Base-by-base conservation (phyloP, 805 yeast genomes). In the Candida berthetii region DNA sequence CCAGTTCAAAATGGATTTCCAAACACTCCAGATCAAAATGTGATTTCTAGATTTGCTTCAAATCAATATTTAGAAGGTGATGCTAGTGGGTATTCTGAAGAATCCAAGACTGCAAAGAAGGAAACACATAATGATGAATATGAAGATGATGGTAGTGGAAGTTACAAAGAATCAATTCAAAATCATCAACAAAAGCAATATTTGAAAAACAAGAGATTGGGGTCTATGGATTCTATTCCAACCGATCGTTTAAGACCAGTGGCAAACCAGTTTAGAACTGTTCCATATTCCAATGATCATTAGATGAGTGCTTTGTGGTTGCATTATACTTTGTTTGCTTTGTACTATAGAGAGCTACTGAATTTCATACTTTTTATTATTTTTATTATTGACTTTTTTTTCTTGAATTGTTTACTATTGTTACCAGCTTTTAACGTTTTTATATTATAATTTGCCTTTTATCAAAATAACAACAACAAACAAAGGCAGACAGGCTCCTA, bases 61-160 rank as follows among this genome's bases (percentile, higher is more conserved):
- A 35, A 31, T 20, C 32, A 34, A 8, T n/a, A 11, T 18, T 31
- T 19, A 11, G 49, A 43, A 31, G 44, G 44, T 16, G 57, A 54
- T 40, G 54, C 48, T 2, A 46, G 52, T 16, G 52, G 53, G 3
- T 16, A 46, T 13, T 45, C 50, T n/a, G 58, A 53, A 29, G 56
- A 50, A 18, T 49, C 56, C 14, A 47, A 43, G 16, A 46, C 45
- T 15, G 49, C 48, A 8, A 53, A 45, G 19, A 54, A 54, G 39
- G 58, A 53, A 37, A 54, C 58, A 2, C 48, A 54, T 38, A 49
- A 49, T 8, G 47, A 33, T 16, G 47, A 42, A n/a, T 52, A 45
- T 15, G 25, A 36, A 33, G 24, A 16, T 33, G n/a, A 33, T 18
- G 22, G 18, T 33, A 14, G 6, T 9, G 24, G 4, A 32, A 32